A percentile compares a stretch with the other conserved stretches of the same genome.
Conservation (phyloP, 805 yeast species). For the Teunomyces gatunensis region DNA sequence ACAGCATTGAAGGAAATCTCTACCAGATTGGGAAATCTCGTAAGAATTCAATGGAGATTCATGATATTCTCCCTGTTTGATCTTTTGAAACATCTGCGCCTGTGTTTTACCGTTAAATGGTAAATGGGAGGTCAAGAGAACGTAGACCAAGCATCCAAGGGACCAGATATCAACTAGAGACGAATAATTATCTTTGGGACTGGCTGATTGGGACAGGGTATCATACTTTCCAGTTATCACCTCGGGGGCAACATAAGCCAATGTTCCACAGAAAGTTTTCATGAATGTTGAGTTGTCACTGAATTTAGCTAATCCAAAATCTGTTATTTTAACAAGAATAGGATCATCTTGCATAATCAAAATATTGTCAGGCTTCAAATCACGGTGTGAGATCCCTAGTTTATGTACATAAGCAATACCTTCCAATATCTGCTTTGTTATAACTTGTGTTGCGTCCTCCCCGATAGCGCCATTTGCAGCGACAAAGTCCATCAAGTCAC, state of each 20-base stretch:
- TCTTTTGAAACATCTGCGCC: slow-evolving; percentile 74
- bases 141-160: slow-evolving; percentile 90
- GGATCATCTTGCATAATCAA: slow-evolving; percentile 89
- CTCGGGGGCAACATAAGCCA: slow-evolving; percentile 97
- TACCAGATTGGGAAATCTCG: slow-evolving; percentile 64
- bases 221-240: slow-evolving; percentile 62
- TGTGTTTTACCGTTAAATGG: slow-evolving; percentile 95
- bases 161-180: slow-evolving; percentile 97
- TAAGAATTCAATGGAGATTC: slow-evolving; percentile 68
- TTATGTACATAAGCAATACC: slow-evolving; percentile 88
- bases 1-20: slow-evolving; percentile 67
- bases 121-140: slow-evolving; percentile 84
- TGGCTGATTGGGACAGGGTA: slow-evolving; percentile 20
- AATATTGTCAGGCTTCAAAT: slow-evolving; percentile 93
- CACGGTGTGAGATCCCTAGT: slow-evolving; percentile 92
- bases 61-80: slow-evolving; percentile 75
- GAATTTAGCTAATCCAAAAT: slow-evolving; percentile 93
- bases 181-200: slow-evolving; percentile 53
- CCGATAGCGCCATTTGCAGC: slow-evolving; percentile 90
- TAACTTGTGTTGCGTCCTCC: slow-evolving; percentile 86
- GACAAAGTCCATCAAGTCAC: slow-evolving; percentile 96
- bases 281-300: slow-evolving; percentile 79
- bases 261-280: slow-evolving; percentile 96
- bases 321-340: slow-evolving; percentile 87
- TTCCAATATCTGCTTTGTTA: slow-evolving; percentile 75